Evolutionary conservation across 2,329 filamentous ascomycete genomes (phyloP), one percentile per base, ranked within the genome.

Genomic region (Coniella lustricola): DNA sequence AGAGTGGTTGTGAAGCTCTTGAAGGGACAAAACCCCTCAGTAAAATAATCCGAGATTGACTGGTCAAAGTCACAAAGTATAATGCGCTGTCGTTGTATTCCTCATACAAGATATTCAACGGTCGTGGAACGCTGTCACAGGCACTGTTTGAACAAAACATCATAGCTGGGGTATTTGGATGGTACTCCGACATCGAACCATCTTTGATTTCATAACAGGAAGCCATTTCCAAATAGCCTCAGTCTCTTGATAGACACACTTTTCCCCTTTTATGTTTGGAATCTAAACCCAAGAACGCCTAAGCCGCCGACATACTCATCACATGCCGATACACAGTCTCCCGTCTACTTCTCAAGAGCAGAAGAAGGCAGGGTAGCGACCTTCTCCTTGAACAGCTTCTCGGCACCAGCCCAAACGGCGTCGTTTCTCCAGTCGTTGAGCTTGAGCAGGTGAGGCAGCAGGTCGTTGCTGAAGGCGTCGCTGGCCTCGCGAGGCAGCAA

Each of bases 401-500:
- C 82, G 0, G 90, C 90, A 51, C 87, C 79, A 46, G 79, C 74
- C 90, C 90, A 96, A n/a, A 95, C 90, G 12, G 77, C 75, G 21
- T 82, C 75, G 17, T 76, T 84, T 51, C 76, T 70, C 63, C 87
- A 80, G 62, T 93, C 79, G 66, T 93, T 88, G 54, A 96, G 75
- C 52, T 82, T 76, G 52, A 93, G 67, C 57, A 96, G 70, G 60
- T 82, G 86, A 17, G 89, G 88, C 60, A 95, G 72, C 56, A 96
- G 72, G 41, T 85, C 85, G 44, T 77, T 72, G 64, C 84, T 88
- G 71, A 95, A 96, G 17, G 64, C 84, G 69, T 96, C 90, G 37
- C 82, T 89, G 21, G 89, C 84, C 70, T 96, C 91, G 46, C 91
- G 77, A 1, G 91, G 87, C 33, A 97, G 74, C 56, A 96, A 77